Evolutionary conservation across 345 rosid species (phyloP), one percentile per base, ranked within the genome.

Genomic region (Turnera subulata): DNA sequence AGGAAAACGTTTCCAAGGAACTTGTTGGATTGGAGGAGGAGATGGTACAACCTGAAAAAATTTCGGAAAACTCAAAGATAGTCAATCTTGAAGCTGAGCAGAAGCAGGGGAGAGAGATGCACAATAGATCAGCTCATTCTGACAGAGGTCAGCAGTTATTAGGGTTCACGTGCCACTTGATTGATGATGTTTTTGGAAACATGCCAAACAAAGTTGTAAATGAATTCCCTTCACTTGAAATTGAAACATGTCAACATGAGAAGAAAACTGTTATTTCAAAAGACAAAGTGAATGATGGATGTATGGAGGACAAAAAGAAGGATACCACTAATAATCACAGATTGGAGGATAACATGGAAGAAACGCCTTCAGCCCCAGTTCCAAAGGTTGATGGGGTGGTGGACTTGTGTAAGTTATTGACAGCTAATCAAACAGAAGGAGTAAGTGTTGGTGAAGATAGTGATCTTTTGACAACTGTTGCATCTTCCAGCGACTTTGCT

Each of bases 381-480:
- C 44, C 32, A 56, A 24, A 51, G n/a, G 43, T 43, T 6, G 13
- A 33, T 39, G 59, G 51, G 26, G 46, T 65, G 45, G 14, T 20
- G 19, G 35, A 43, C 21, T n/a, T 17, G 37, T 37, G 46, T 19
- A 38, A 18, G 2, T 42, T 15, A 25, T 8, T 3, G 39, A 55
- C 17, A 21, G 23, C 42, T 20, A 59, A 57, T 56, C 58, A 45
- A 53, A 55, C 38, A 40, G 25, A 5, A 9, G 72, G 32, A 64
- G 55, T 64, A 33, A n/a, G 19, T 39, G 62, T 49, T 24, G 55
- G 16, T 46, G 51, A 38, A 38, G 45, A 55, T 60, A 37, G 22
- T 54, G 22, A 58, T 49, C 24, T 16, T 64, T 29, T 44, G 18
- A 21, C 49, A 43, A 15, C 62, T 18, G 48, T 49, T 23, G 64